Evolutionary conservation across 1,284 basidiomycete genomes (phyloP), one percentile per base, ranked within the genome.

Genomic region (Cutaneotrichosporon sp.): DNA sequence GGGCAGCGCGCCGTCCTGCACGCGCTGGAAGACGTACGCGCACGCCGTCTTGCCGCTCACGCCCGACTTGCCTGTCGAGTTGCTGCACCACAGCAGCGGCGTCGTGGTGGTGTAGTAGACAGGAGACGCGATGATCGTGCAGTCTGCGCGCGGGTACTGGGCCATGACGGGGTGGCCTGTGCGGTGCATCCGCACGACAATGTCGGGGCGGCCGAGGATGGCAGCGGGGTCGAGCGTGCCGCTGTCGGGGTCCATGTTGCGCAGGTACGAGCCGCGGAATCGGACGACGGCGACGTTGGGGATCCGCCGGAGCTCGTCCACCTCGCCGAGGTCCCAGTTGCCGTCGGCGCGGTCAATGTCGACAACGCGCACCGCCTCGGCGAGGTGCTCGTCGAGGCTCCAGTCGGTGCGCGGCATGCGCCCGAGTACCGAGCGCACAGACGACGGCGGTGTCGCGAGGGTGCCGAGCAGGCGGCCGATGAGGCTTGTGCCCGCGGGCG

Each of bases 261-360:
- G 47, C 14, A 50, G 47, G 27, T 50, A 50, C 3, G 24, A 29
- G 47, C 47, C 47, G 14, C 47, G 25, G 27, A 29, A 50, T 8
- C 47, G 25, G 8, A 18, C 25, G 3, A 50, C 47, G 2, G 47
- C 24, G 16, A 50, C 27, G 47, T 50, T 20, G 6, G 7, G 18
- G 6, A 50, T 14, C 5, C 47, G 47, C 16, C 47, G 47, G 6
- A 50, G 47, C 16, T 50, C 47, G 8, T 50, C 47, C 9, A 50
- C 47, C 47, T 31, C 47, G 7, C 6, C 27, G 9, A 50, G 47
- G 25, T 50, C 27, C 47, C 47, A 50, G 5, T 13, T 18, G 18
- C 47, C 47, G 18, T 50, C 47, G 27, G 47, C 25, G 47, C 27
- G 47, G 47, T 50, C 47, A 18, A 50, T 50, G 27, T 50, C 47